A percentile compares a stretch with the other conserved stretches of the same genome.
phyloP scores from a whole-genome alignment of 371 early-diverging fungal species.

The Circinella umbellata region DNA sequence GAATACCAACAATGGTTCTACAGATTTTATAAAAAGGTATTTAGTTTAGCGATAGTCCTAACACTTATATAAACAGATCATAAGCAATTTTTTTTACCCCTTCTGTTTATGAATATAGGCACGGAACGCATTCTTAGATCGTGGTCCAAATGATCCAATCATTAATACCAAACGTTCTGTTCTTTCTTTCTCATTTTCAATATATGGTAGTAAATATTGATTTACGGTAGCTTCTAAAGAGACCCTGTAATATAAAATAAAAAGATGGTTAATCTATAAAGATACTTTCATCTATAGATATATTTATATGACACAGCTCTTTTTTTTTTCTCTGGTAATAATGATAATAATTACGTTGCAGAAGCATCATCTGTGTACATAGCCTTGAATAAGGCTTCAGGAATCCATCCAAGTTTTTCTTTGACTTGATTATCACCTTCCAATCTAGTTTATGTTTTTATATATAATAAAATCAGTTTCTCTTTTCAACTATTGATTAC shows the following conservation, averaged over 20 bases:
- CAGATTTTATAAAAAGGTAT: no score
- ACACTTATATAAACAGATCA: no score
- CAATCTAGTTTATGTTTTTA: not conserved
- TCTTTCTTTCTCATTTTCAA: conserved; percentile 55
- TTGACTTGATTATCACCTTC: not conserved
- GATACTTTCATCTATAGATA: no score
- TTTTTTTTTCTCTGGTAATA: no score
- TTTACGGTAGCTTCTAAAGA: conserved; percentile 47
- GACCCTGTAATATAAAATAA: conserved; percentile 17
- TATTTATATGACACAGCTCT: no score
- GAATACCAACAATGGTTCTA: not conserved
- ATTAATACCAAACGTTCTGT: conserved; percentile 64
- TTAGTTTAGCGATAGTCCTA: no score
- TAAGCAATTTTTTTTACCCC: conserved; percentile 22
- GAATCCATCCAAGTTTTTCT: conserved; percentile 82
- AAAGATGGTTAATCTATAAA: no score
- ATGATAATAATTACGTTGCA: conserved; percentile 50
- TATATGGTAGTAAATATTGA: conserved; percentile 40
- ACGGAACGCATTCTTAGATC: conserved; percentile 59
- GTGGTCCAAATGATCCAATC: conserved; percentile 47
- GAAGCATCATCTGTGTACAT: conserved; percentile 85
- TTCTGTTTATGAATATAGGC: conserved; percentile 60
- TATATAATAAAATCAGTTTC: no score
- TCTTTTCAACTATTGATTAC: no score
- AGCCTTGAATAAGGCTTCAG: conserved; percentile 72